Evolutionary conservation across 2,329 filamentous ascomycete genomes (phyloP).

Genomic region (Elsinoe necatrix): DNA sequence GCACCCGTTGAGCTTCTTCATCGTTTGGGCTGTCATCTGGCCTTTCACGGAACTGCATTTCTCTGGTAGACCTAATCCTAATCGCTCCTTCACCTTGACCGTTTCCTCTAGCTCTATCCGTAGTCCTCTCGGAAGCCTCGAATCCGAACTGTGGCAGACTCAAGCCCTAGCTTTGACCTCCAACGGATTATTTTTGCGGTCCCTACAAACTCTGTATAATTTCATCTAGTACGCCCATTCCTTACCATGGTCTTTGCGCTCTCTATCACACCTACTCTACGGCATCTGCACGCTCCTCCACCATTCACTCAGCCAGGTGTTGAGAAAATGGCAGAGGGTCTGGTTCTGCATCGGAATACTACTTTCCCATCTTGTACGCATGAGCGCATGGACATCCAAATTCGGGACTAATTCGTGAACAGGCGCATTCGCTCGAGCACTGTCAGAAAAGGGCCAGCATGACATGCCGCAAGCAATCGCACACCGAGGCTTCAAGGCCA

Average conservation of each 20-base stretch:
- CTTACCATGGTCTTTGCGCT: conserved; percentile 10
- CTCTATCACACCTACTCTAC: conserved; percentile 7
- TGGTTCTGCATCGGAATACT: not conserved
- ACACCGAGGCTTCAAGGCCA: conserved; percentile 69
- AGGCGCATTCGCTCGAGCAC: conserved; percentile 15
- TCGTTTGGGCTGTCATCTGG: conserved; percentile 7
- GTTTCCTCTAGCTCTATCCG: conserved; percentile 3
- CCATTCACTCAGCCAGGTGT: conserved; percentile 18
- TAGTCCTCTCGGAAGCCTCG: not conserved
- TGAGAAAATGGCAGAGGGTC: conserved; percentile 19
- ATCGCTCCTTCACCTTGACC: not conserved
- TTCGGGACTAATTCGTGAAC: not conserved
- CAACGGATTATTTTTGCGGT: conserved; percentile 7
- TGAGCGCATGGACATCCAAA: not conserved
- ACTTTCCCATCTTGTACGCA: conserved; percentile 14
- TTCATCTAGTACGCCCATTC: not conserved
- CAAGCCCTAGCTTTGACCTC: not conserved
- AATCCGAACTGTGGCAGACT: conserved; percentile 6
- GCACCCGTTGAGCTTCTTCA: not conserved
- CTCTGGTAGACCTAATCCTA: not conserved
- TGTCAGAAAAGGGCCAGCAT: conserved; percentile 11
- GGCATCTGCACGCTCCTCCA: conserved; percentile 13
- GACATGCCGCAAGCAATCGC: conserved; percentile 60
- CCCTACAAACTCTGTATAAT: conserved; percentile 12
- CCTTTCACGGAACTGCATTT: not conserved